Evolutionary conservation across 129 eudicot genomes (phyloP).

Genomic region (Ambrosia trifida): DNA sequence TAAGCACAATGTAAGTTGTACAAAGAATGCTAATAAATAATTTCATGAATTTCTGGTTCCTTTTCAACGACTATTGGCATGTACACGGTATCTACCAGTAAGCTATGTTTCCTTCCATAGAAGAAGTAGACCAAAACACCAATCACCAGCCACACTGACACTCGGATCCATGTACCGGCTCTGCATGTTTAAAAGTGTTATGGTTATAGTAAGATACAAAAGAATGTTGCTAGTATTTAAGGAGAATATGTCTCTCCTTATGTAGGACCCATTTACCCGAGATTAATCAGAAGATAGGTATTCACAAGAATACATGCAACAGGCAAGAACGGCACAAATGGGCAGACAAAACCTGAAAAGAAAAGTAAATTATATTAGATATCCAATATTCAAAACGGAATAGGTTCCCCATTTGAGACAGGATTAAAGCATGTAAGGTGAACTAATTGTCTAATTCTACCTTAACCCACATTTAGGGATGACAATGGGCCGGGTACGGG

Average conservation of each 20-base stretch:
- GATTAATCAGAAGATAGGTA: slow-evolving; percentile 79
- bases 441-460: background rate
- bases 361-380: slow-evolving; percentile 2
- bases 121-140: slow-evolving; percentile 57
- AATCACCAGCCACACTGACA: slow-evolving; percentile 50
- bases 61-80: slow-evolving; percentile 36
- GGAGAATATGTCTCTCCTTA: background rate
- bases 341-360: slow-evolving; percentile 76
- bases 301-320: slow-evolving; percentile 78
- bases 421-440: background rate
- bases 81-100: slow-evolving; percentile 30
- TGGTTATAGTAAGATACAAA: background rate
- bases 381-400: background rate
- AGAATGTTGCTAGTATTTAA: background rate
- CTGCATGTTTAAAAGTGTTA: slow-evolving; percentile 31
- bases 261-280: slow-evolving; percentile 59
- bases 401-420: background rate
- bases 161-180: slow-evolving; percentile 56
- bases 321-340: slow-evolving; percentile 81
- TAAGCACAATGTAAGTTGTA: background rate
- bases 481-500: too few species aligned
- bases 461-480: background rate
- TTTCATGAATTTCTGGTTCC: slow-evolving; percentile 12
- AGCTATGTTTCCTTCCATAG: slow-evolving; percentile 63
- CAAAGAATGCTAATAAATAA: slow-evolving; percentile 32